Evolutionary conservation across 352 stramenopile species (phyloP), one percentile per base, ranked within the genome.

Genomic region (Phytophthora megakarya): DNA sequence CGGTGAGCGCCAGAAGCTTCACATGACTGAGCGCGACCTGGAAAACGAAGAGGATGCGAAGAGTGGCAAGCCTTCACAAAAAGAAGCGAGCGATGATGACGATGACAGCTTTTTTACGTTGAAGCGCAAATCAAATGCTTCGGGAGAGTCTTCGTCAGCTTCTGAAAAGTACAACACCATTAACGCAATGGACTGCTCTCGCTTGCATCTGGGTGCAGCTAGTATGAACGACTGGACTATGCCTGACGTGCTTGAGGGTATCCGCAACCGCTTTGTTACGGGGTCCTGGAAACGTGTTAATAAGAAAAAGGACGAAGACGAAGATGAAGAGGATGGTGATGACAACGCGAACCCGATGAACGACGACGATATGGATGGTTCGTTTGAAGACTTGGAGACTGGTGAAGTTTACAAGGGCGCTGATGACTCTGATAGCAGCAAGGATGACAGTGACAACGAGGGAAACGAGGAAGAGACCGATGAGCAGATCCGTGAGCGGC

Each of bases 321-420:
- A 88, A 11, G 79, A 84, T 5, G 78, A 70, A 3, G 39, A 73
- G 12, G 75, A 85, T 3, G 68, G 67, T 21, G 78, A 76, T 15
- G 73, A 62, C 11, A 70, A 78, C 25, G 76, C 65, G 0, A 80
- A 86, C 25, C 78, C 65, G 26, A 48, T 90, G 44, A 94, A 96
- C 26, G 93, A 97, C 51, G 89, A 98, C 1, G 81, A 87, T 30
- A 83, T 98, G 81, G 89, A 96, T 32, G 97, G 97, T 25, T 97
- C 98, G 38, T 99, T 99, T 77, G 96, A 99, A 75, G 97, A 99
- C 56, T 81, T 99, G 32, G 95, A 99, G 79, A 98, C 92, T 13
- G 92, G 94, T 2, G 92, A 98, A 50, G 83, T 70, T 21, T 77
- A 93, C 43, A 69, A 70, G 25, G 77, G 62, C 11, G 57, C 46